Conservation (phyloP, 1,284 basidiomycete genomes). For the Heterobasidion annosum region DNA sequence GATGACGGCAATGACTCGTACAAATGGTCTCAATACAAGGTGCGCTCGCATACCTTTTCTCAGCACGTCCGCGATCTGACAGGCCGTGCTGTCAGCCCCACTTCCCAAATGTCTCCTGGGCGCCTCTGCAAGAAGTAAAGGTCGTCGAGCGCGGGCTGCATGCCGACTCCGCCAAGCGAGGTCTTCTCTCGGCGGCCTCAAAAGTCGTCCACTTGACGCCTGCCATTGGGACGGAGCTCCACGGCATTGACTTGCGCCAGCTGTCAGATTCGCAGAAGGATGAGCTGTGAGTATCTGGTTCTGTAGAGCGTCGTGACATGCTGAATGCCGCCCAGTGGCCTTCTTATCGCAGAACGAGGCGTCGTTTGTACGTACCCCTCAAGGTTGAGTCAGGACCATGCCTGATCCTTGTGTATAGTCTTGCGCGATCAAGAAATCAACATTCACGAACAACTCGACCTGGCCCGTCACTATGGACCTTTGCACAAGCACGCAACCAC, state of each 20-base stretch:
- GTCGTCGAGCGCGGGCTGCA: slow-evolving; percentile 56
- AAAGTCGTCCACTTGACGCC: slow-evolving; percentile 57
- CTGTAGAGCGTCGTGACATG: neutral
- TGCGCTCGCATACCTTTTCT: slow-evolving; percentile 15
- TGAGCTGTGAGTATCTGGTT: slow-evolving; percentile 38
- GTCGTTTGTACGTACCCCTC: slow-evolving; percentile 48
- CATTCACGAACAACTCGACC: slow-evolving; percentile 63
- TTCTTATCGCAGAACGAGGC: slow-evolving; percentile 61
- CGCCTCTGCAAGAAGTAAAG: slow-evolving; percentile 47
- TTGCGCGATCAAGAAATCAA: slow-evolving; percentile 65
- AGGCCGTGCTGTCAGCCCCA: slow-evolving; percentile 34
- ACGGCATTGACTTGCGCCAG: slow-evolving; percentile 55
- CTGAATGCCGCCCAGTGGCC: slow-evolving; percentile 31
- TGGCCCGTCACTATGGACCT: slow-evolving; percentile 68
- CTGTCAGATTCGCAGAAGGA: slow-evolving; percentile 54
- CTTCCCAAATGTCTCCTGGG: slow-evolving; percentile 58
- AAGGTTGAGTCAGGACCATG: slow-evolving; percentile 1
- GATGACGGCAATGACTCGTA: slow-evolving; percentile 45
- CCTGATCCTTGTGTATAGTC: slow-evolving; percentile 29
- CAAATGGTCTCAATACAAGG: slow-evolving; percentile 54
- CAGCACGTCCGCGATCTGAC: neutral
- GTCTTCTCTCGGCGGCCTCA: slow-evolving; percentile 42
- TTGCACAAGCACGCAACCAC: slow-evolving; percentile 81
- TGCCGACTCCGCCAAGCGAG: slow-evolving; percentile 54
- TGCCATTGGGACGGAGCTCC: slow-evolving; percentile 54